Conservation (phyloP, 225 moss, liverwort and hornwort species). For the Sphagnum tenellum region DNA sequence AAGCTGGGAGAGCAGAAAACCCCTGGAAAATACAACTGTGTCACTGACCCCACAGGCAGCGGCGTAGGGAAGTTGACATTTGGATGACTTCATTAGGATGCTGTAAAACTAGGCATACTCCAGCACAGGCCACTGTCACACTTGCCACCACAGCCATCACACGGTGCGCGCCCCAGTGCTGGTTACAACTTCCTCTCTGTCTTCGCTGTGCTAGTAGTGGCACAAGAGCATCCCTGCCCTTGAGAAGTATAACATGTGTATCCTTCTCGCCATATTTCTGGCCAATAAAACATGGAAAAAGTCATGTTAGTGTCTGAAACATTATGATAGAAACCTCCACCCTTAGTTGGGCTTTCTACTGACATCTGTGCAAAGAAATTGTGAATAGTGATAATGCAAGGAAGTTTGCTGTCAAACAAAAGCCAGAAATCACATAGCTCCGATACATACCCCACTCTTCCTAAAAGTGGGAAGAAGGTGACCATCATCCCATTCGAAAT, state of each 20-base stretch:
- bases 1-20: no score
- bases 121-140: constrained; percentile 56
- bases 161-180: constrained; percentile 25
- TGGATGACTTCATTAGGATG: constrained; percentile 47
- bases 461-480: constrained; percentile 31
- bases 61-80: constrained; percentile 42
- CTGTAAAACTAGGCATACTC: constrained; percentile 52
- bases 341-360: not conserved
- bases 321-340: not conserved
- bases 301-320: not conserved
- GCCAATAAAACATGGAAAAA: constrained; percentile 11
- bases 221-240: constrained; percentile 12
- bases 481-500: constrained; percentile 20
- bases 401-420: not conserved
- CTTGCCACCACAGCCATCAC: constrained; percentile 38
- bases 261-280: constrained; percentile 39
- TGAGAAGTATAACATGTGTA: constrained; percentile 30
- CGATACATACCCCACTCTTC: constrained; percentile 34
- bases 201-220: constrained; percentile 24
- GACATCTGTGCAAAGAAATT: not conserved
- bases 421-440: not conserved
- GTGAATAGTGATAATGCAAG: not conserved
- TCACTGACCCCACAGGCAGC: constrained; percentile 45
- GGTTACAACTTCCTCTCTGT: constrained; percentile 16
- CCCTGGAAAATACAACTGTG: constrained; percentile 22